A percentile compares a stretch with the other conserved stretches of the same genome.
These are phyloP conservation scores for Picea glauca DNA, from an alignment of 75 land plant species.

Conservation along the genomic window DNA sequence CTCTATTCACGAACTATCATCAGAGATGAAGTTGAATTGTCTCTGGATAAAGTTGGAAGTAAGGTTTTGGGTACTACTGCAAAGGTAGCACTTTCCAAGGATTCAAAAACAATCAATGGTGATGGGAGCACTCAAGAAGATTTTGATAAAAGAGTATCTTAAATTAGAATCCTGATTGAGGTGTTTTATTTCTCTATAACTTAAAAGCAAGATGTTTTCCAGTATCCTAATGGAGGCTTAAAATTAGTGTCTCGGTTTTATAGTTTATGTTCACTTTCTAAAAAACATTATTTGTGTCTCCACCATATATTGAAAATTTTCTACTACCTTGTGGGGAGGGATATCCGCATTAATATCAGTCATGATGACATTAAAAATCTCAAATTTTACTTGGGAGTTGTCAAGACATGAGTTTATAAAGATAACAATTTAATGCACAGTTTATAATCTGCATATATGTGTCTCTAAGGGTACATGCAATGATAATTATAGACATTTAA, in stretches of 20 bases:
- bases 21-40: conserved; percentile 67
- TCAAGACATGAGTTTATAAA: too few species aligned
- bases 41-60: conserved; percentile 55
- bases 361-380: too few species aligned
- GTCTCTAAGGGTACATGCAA: too few species aligned
- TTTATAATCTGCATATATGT: too few species aligned
- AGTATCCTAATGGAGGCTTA: too few species aligned
- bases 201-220: too few species aligned
- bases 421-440: too few species aligned
- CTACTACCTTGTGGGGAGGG: too few species aligned
- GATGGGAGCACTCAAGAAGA: conserved; percentile 70
- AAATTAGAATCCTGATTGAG: conserved; percentile 54
- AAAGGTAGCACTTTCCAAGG: conserved; percentile 67
- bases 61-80: conserved; percentile 70
- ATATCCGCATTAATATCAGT: too few species aligned
- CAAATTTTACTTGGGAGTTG: too few species aligned
- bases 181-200: conserved; percentile 15
- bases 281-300: neutral
- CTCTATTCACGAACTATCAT: conserved; percentile 56
- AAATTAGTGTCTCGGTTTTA: neutral
- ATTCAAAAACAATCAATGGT: conserved; percentile 67
- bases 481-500: too few species aligned
- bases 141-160: conserved; percentile 51
- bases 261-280: too few species aligned
- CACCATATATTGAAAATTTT: neutral